phyloP scores from a whole-genome alignment of 2,329 filamentous ascomycete species.

The Verticillium alfalfae region DNA sequence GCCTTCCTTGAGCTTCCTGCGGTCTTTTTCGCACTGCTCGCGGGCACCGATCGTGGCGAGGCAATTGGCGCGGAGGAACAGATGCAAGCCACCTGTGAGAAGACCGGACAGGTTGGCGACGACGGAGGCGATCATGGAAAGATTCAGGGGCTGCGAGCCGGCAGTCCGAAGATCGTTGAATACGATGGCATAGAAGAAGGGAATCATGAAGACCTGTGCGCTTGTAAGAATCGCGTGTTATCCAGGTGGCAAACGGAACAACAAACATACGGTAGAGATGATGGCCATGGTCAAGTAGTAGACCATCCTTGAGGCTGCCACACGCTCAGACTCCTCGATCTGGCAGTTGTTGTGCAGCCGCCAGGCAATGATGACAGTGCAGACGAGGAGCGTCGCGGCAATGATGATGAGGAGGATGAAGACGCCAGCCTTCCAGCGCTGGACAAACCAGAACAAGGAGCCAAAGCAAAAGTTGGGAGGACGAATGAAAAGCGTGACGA shows the following conservation, averaged over 20 bases:
- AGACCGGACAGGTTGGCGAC: slow-evolving; percentile 62
- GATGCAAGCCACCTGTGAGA: slow-evolving; percentile 58
- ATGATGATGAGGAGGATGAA: slow-evolving; percentile 49
- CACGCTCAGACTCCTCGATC: slow-evolving; percentile 54
- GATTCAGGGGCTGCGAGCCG: slow-evolving; percentile 34
- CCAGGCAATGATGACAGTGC: slow-evolving; percentile 49
- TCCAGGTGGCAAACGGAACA: not conserved
- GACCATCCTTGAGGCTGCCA: slow-evolving; percentile 63
- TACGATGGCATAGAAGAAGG: slow-evolving; percentile 57
- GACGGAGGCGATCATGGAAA: slow-evolving; percentile 60
- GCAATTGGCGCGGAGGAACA: slow-evolving; percentile 61
- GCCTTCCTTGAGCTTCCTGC: slow-evolving; percentile 34
- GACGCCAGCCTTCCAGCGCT: slow-evolving; percentile 52
- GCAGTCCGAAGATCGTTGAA: slow-evolving; percentile 31
- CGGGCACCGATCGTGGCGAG: slow-evolving; percentile 47
- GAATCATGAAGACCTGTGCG: slow-evolving; percentile 49
- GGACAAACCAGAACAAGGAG: slow-evolving; percentile 62
- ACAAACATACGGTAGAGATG: slow-evolving; percentile 47
- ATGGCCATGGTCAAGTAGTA: slow-evolving; percentile 58
- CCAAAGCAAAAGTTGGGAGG: slow-evolving; percentile 60
- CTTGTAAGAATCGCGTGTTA: slow-evolving; percentile 18
- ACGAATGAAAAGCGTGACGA: slow-evolving; percentile 49
- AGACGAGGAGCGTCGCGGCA: slow-evolving; percentile 41
- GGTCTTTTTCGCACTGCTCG: slow-evolving; percentile 41
- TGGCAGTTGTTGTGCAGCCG: slow-evolving; percentile 48